phyloP scores from a whole-genome alignment of 108 stramenopile genomes.

The Skeletonema grethae region DNA sequence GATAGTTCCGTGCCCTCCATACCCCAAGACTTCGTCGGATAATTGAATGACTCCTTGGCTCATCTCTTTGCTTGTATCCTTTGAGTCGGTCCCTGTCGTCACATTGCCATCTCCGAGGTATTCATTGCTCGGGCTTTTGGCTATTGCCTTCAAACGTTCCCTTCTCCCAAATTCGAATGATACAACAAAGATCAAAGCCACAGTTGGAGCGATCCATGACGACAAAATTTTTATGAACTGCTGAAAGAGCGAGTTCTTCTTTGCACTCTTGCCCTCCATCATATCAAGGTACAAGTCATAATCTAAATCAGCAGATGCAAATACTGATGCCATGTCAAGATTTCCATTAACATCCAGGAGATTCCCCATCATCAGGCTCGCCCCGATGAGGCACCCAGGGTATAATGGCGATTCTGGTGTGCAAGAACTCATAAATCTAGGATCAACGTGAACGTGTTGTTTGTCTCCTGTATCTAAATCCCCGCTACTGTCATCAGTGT shows the following conservation, averaged over 20 bases:
- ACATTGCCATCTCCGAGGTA: constrained; percentile 12
- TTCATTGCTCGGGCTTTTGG: constrained; percentile 10
- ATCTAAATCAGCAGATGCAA: constrained; percentile 48
- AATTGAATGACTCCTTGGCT: constrained; percentile 76
- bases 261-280: constrained; percentile 40
- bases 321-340: constrained; percentile 41
- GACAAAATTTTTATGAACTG: constrained; percentile 65
- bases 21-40: constrained; percentile 89
- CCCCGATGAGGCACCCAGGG: constrained; percentile 51
- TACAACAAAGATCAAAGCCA: constrained; percentile 76
- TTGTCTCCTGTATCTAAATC: constrained; percentile 44
- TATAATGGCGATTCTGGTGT: constrained; percentile 45
- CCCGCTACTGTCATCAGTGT: constrained; percentile 11
- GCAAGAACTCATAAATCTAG: constrained; percentile 12
- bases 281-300: constrained; percentile 51
- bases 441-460: constrained; percentile 37
- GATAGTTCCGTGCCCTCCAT: constrained; percentile 96
- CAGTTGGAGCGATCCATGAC: constrained; percentile 84
- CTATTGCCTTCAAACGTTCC: constrained; percentile 64
- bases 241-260: constrained; percentile 26
- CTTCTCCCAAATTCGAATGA: constrained; percentile 86
- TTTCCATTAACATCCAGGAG: constrained; percentile 36
- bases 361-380: constrained; percentile 42
- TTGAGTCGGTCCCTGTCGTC: constrained; percentile 15
- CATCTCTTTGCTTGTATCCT: constrained; percentile 13